These are phyloP conservation scores for Fomitopsis palustris DNA, from an alignment of 1,284 basidiomycete species.

Conservation along the genomic window DNA sequence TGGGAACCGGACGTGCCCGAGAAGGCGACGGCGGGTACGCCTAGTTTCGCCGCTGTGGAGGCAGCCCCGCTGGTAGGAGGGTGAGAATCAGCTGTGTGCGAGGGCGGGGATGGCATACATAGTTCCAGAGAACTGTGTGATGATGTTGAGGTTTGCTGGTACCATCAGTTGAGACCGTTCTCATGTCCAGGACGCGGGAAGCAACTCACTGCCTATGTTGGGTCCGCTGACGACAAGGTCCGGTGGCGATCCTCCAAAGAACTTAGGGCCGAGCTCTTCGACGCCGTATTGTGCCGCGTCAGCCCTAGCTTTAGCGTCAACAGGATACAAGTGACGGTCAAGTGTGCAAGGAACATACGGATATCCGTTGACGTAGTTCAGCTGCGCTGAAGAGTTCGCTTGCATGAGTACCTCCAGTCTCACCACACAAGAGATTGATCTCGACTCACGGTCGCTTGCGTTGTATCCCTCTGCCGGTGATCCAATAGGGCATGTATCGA, in stretches of 20 bases:
- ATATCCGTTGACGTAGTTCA: slow-evolving; percentile 23
- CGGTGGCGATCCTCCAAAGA: slow-evolving; percentile 35
- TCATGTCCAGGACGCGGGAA: neutral
- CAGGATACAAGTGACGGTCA: neutral
- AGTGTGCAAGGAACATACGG: slow-evolving; percentile 10
- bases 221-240: slow-evolving; percentile 44
- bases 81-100: neutral
- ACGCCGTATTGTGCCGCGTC: slow-evolving; percentile 46
- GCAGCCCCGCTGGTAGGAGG: slow-evolving; percentile 40
- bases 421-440: neutral
- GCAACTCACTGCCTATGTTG: slow-evolving; percentile 18
- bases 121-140: slow-evolving; percentile 17
- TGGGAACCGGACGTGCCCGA: slow-evolving; percentile 39
- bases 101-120: slow-evolving; percentile 10
- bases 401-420: neutral
- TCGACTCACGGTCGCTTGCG: slow-evolving; percentile 36
- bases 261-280: slow-evolving; percentile 41
- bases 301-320: slow-evolving; percentile 22
- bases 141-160: slow-evolving; percentile 16
- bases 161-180: neutral
- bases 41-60: slow-evolving; percentile 40
- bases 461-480: slow-evolving; percentile 42
- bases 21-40: slow-evolving; percentile 49
- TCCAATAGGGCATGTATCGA: slow-evolving; percentile 35
- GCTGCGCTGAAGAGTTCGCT: slow-evolving; percentile 9